Conservation (phyloP, 23 red algal species). For the Rhodosorus marinus region DNA sequence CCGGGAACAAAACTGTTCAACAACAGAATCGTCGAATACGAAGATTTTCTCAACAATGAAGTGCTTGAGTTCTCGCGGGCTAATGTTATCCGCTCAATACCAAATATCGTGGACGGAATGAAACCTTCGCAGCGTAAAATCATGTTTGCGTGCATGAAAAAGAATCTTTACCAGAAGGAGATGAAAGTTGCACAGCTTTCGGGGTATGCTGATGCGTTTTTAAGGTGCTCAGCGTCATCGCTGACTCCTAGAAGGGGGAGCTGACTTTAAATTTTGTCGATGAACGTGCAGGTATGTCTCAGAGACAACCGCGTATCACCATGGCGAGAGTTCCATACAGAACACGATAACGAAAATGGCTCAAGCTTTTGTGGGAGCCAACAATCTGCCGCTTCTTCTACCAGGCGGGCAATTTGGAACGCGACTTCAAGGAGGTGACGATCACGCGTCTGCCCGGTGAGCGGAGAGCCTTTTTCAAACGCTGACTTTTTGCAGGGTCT, state of each 20-base stretch:
- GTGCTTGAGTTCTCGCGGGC: slow-evolving; percentile 15
- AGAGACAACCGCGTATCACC: slow-evolving; percentile 6
- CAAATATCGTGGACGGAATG: slow-evolving; percentile 24
- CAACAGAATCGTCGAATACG: too few species aligned
- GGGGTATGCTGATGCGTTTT: slow-evolving; percentile 21
- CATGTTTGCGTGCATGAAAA: slow-evolving; percentile 19
- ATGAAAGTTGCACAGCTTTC: slow-evolving; percentile 49
- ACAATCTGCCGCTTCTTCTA: slow-evolving; percentile 19
- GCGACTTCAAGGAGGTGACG: slow-evolving; percentile 27
- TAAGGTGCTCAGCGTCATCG: slow-evolving; percentile 22
- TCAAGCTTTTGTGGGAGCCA: slow-evolving; percentile 29
- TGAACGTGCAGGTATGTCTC: neutral
- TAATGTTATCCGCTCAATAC: slow-evolving; percentile 20
- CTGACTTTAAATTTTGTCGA: slow-evolving; percentile 17
- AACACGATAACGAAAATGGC: slow-evolving; percentile 23
- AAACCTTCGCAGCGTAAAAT: slow-evolving; percentile 37
- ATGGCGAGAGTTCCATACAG: slow-evolving; percentile 21
- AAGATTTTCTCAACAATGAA: slow-evolving; percentile 38
- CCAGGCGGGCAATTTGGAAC: slow-evolving; percentile 41
- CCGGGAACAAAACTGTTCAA: too few species aligned
- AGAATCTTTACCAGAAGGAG: slow-evolving; percentile 4
- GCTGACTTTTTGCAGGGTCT: too few species aligned
- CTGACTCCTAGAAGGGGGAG: slow-evolving; percentile 8
- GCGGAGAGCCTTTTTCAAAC: too few species aligned
- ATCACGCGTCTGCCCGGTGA: slow-evolving; percentile 35